Percentiles rank a stretch among this genome's conserved stretches.
phyloP scores from a whole-genome alignment of 192 early-diverging fungal species.

The Chytriomyces sp. region DNA sequence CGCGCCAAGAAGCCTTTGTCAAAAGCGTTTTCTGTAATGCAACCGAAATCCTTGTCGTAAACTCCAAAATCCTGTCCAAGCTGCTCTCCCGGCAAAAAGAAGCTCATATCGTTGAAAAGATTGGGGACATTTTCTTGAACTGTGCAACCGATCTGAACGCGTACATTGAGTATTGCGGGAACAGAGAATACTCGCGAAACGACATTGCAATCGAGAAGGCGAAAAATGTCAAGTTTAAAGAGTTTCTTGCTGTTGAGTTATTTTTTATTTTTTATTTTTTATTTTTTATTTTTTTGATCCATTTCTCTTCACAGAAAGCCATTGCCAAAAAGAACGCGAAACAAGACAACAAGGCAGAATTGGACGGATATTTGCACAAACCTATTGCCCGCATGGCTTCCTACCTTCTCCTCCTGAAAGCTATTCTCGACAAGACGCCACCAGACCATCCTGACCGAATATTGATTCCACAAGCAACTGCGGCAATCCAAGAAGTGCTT shows the following conservation, averaged over 20 bases:
- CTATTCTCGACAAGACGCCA: constrained; percentile 83
- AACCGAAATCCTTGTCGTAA: constrained; percentile 43
- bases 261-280: not conserved
- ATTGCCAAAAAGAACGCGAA: constrained; percentile 3
- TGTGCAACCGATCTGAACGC: constrained; percentile 74
- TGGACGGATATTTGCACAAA: constrained; percentile 26
- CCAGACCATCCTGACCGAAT: constrained; percentile 78
- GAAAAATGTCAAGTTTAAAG: constrained; percentile 66
- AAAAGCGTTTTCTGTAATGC: constrained; percentile 61
- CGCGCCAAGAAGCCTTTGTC: constrained; percentile 73
- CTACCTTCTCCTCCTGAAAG: constrained; percentile 82
- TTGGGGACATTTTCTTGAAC: constrained; percentile 85
- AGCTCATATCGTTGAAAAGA: constrained; percentile 73
- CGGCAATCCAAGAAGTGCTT: constrained; percentile 75
- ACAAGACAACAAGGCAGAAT: constrained; percentile 9
- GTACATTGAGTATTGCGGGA: constrained; percentile 86
- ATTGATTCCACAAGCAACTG: constrained; percentile 73
- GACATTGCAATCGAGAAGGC: constrained; percentile 81
- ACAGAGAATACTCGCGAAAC: constrained; percentile 82
- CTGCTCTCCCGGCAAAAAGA: constrained; percentile 52
- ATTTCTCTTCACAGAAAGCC: constrained; percentile 12
- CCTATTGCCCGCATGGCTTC: constrained; percentile 88
- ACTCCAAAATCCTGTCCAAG: constrained; percentile 42
- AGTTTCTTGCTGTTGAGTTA: constrained; percentile 73
- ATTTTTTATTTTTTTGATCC: not conserved